Evolutionary conservation across 768 basidiomycete genomes (phyloP).

Genomic region (Sarcomyxa edulis): DNA sequence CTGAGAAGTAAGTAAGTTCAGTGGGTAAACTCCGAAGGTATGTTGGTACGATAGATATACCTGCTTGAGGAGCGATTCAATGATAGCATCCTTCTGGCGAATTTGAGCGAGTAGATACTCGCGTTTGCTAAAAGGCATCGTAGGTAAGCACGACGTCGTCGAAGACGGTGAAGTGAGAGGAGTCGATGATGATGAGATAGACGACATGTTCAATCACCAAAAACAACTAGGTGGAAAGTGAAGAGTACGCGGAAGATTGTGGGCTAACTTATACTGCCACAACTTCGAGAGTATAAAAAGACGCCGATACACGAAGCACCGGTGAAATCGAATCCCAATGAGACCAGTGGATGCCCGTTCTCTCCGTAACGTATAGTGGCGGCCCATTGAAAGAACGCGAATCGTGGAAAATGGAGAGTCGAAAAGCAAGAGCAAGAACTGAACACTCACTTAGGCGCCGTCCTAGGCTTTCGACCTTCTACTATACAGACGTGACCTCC

Average conservation of each 20-base stretch:
- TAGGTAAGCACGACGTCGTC: slow-evolving; percentile 28
- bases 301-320: slow-evolving; percentile 2
- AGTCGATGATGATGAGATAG: slow-evolving; percentile 18
- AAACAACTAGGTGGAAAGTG: slow-evolving; percentile 5
- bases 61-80: slow-evolving; percentile 81
- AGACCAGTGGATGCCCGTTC: neutral
- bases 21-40: neutral
- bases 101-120: slow-evolving; percentile 85
- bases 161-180: slow-evolving; percentile 22
- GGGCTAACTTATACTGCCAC: too few relatives aligned
- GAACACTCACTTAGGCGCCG: slow-evolving; percentile 74
- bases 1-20: slow-evolving; percentile 26
- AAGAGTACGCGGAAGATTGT: slow-evolving; percentile 5
- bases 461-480: slow-evolving; percentile 75
- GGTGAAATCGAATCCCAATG: slow-evolving; percentile 2
- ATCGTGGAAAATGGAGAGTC: slow-evolving; percentile 4
- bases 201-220: slow-evolving; percentile 7
- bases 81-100: slow-evolving; percentile 82
- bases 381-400: neutral
- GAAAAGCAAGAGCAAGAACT: slow-evolving; percentile 13
- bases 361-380: neutral
- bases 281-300: slow-evolving; percentile 6
- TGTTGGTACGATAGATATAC: slow-evolving; percentile 26
- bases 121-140: slow-evolving; percentile 58
- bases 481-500: slow-evolving; percentile 78